Percentiles rank a stretch among this genome's conserved stretches.
Conservation (phyloP, 805 yeast genomes). For the Kluyveromyces nonfermentans region DNA sequence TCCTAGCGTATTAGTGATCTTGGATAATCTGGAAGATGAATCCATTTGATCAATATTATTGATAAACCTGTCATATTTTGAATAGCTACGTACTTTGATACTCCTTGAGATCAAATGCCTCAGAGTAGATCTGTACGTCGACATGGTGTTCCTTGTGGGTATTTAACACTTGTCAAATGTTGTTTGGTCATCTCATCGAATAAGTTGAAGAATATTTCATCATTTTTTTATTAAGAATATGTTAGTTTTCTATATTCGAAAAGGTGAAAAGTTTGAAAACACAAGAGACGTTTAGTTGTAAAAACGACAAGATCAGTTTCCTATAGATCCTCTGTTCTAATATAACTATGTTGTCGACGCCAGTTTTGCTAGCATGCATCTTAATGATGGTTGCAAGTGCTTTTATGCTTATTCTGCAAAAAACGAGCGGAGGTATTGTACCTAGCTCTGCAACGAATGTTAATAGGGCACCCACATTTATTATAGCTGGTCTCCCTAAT, state of each 20-base stretch:
- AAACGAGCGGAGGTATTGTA: slow-evolving; percentile 9
- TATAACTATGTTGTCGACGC: slow-evolving; percentile 8
- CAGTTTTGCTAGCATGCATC: slow-evolving; percentile 12
- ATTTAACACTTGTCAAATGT: background rate
- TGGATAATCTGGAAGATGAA: background rate
- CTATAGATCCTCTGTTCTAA: too few species aligned
- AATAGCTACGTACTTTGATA: background rate
- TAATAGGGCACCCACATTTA: slow-evolving; percentile 39
- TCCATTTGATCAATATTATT: slow-evolving; percentile 3
- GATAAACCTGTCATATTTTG: background rate
- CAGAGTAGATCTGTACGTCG: background rate
- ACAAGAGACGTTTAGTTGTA: too few species aligned
- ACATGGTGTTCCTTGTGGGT: background rate
- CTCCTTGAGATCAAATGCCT: background rate
- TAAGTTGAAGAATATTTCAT: too few species aligned
- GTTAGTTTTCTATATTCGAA: too few species aligned
- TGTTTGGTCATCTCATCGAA: background rate
- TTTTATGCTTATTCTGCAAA: slow-evolving; percentile 11
- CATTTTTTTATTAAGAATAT: too few species aligned
- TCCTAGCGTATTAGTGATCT: slow-evolving; percentile 6
- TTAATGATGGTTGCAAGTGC: slow-evolving; percentile 14
- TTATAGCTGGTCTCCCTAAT: slow-evolving; percentile 55
- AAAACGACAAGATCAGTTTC: too few species aligned
- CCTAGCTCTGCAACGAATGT: slow-evolving; percentile 8
- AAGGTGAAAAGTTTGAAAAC: too few species aligned